Percentiles rank a stretch among this genome's conserved stretches.
phyloP scores from a whole-genome alignment of 2,329 filamentous ascomycete species.

The Fusarium sp. region DNA sequence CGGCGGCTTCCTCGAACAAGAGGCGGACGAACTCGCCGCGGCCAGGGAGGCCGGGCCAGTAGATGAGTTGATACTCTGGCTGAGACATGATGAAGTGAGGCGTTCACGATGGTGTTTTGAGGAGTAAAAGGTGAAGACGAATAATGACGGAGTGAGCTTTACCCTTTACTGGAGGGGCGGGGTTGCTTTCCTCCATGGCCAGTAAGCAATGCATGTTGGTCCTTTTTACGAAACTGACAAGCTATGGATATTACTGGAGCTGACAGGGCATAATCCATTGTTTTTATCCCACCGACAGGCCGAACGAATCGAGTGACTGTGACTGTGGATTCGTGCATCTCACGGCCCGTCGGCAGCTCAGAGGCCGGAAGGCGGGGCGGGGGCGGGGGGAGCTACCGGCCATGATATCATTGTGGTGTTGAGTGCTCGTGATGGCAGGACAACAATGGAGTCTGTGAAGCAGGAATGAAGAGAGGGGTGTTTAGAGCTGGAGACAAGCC shows the following conservation, averaged over 20 bases:
- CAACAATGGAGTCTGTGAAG: background rate
- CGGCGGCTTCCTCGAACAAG: constrained; percentile 75
- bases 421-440: background rate
- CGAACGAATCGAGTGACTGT: background rate
- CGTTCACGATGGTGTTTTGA: background rate
- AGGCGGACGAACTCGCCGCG: constrained; percentile 81
- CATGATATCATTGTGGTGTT: constrained; percentile 13
- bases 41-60: constrained; percentile 79
- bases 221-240: background rate
- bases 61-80: constrained; percentile 72
- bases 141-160: background rate
- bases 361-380: background rate
- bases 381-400: background rate
- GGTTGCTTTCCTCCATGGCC: background rate
- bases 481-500: background rate
- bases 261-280: background rate
- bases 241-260: background rate
- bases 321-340: background rate
- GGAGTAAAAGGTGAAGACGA: background rate
- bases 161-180: background rate
- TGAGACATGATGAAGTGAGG: constrained; percentile 44
- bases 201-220: background rate
- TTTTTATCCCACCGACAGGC: constrained; percentile 1
- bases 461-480: background rate
- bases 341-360: background rate